These are phyloP conservation scores for Calycina herbarum DNA, from an alignment of 2,329 filamentous ascomycete genomes.

Conservation along the genomic window DNA sequence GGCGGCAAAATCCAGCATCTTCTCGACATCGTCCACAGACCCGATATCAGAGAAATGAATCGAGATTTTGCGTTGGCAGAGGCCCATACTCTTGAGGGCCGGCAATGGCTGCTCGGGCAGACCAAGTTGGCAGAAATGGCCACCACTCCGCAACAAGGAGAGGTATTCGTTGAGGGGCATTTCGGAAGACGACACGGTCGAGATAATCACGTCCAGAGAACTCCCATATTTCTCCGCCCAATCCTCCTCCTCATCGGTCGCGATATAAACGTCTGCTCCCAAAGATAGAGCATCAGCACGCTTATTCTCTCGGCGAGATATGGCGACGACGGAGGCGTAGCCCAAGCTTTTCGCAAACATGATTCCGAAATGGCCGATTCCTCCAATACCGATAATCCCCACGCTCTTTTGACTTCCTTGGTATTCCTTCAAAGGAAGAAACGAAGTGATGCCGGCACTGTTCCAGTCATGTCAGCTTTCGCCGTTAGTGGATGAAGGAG, in stretches of 20 bases:
- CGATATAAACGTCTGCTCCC: not conserved
- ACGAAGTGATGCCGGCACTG: not conserved
- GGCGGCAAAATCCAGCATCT: conserved; percentile 60
- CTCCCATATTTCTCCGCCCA: conserved; percentile 56
- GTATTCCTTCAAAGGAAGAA: not conserved
- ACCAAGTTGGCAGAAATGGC: conserved; percentile 63
- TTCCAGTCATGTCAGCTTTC: too few species aligned
- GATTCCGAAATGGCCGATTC: conserved; percentile 70
- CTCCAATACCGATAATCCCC: conserved; percentile 70
- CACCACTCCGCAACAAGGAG: conserved; percentile 55
- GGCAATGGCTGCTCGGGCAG: conserved; percentile 56
- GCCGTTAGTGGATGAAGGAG: too few species aligned
- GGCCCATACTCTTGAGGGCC: conserved; percentile 49
- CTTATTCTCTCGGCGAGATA: not conserved
- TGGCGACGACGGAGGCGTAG: conserved; percentile 62
- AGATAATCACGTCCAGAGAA: conserved; percentile 58
- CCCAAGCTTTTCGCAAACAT: conserved; percentile 69
- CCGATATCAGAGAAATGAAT: conserved; percentile 42
- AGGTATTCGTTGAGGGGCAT: conserved; percentile 66
- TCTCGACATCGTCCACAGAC: conserved; percentile 52
- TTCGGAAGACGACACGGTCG: conserved; percentile 51
- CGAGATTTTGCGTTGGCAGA: conserved; percentile 51
- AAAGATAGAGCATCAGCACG: not conserved
- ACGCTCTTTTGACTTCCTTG: conserved; percentile 51
- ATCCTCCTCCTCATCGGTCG: not conserved